phyloP scores from a whole-genome alignment of 2,329 filamentous ascomycete species.

The Chaetomiaceae sp. region DNA sequence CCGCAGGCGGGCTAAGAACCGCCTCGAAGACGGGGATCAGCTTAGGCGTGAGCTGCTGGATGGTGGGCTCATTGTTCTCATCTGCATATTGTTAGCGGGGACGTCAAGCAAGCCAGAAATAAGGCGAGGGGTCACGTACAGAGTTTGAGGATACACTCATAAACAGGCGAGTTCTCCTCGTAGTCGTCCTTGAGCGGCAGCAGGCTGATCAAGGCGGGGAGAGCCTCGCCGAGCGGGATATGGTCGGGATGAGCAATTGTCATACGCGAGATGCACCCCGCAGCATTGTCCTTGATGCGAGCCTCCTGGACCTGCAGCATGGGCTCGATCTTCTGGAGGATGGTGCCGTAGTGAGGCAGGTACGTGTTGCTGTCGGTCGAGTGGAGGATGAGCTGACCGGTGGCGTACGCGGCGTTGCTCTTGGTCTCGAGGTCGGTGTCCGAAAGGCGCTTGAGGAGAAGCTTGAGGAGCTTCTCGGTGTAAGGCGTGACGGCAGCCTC shows the following conservation, averaged over 20 bases:
- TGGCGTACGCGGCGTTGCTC: constrained; percentile 90
- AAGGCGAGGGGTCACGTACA: constrained; percentile 41
- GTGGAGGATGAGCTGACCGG: constrained; percentile 77
- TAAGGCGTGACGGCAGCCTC: constrained; percentile 74
- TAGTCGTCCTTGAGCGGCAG: constrained; percentile 89
- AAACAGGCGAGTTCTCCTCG: constrained; percentile 94
- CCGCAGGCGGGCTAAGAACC: constrained; percentile 65
- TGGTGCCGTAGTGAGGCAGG: constrained; percentile 66
- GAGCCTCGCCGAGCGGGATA: constrained; percentile 73
- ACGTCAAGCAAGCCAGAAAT: background rate
- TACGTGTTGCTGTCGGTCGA: constrained; percentile 71
- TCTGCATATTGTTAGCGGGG: constrained; percentile 38
- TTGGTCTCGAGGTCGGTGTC: constrained; percentile 90
- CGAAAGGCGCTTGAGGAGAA: constrained; percentile 78
- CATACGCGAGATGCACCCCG: constrained; percentile 87
- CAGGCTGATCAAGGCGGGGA: constrained; percentile 72
- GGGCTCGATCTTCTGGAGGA: constrained; percentile 81
- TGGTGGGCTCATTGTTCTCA: constrained; percentile 61
- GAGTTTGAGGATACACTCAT: constrained; percentile 80
- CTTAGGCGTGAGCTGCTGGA: constrained; percentile 64
- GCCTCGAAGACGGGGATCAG: constrained; percentile 68
- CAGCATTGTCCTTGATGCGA: constrained; percentile 86
- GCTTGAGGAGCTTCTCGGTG: constrained; percentile 70
- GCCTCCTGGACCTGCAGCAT: constrained; percentile 73
- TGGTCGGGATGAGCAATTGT: constrained; percentile 82